Evolutionary conservation across 2,329 filamentous ascomycete species (phyloP).

Genomic region (Aureobasidium lini): DNA sequence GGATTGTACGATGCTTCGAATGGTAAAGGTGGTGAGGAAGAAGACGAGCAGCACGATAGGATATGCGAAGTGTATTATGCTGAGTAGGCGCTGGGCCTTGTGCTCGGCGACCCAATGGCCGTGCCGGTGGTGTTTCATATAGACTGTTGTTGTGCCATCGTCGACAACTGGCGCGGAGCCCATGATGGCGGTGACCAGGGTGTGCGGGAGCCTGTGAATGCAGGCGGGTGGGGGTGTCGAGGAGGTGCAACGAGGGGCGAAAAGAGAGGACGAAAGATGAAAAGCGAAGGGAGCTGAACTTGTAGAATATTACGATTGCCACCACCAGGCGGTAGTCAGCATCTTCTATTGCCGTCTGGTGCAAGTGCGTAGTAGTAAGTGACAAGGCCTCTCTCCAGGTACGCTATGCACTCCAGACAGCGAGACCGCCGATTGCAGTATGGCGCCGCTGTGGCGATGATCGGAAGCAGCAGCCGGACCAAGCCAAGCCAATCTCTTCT

Average conservation of each 20-base stretch:
- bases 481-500: not conserved
- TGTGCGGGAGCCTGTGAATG: not conserved
- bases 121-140: conserved; percentile 15
- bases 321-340: conserved; percentile 1
- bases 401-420: not conserved
- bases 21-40: conserved; percentile 56
- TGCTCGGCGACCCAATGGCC: conserved; percentile 30
- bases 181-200: conserved; percentile 9
- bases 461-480: not conserved
- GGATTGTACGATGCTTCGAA: conserved; percentile 51
- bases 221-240: not conserved
- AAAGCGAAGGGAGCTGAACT: not conserved
- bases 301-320: not conserved
- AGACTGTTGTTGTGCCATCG: not conserved
- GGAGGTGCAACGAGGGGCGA: not conserved
- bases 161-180: not conserved
- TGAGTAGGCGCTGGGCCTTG: conserved; percentile 37
- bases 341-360: conserved; percentile 9
- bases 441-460: conserved; percentile 9
- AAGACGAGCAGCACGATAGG: conserved; percentile 57
- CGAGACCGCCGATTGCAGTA: not conserved
- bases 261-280: not conserved
- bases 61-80: conserved; percentile 49
- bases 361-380: not conserved
- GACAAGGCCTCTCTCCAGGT: not conserved